A percentile compares a stretch with the other conserved stretches of the same genome.
phyloP scores from a whole-genome alignment of 441 rosid species.

The Iberis amara region DNA sequence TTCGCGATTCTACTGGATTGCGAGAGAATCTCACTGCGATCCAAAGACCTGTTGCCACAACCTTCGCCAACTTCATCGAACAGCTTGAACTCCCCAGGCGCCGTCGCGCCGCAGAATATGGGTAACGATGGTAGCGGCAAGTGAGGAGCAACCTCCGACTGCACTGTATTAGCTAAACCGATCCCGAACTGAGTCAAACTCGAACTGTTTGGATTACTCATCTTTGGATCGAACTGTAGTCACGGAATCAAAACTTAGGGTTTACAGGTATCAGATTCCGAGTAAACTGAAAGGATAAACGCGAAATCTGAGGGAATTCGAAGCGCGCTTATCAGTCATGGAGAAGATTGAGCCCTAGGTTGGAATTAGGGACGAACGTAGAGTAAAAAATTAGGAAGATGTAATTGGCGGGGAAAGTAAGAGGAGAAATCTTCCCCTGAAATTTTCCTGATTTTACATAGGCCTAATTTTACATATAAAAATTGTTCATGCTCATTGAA shows the following conservation, averaged over 20 bases:
- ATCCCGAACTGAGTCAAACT: conserved; percentile 49
- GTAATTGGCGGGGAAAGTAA: conserved; percentile 65
- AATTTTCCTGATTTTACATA: conserved; percentile 18
- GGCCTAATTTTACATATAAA: too few species aligned
- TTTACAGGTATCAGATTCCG: conserved; percentile 26
- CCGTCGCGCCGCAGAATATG: conserved; percentile 72
- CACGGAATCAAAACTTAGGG: conserved; percentile 27
- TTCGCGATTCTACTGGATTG: conserved; percentile 69
- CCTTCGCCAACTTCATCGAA: conserved; percentile 46
- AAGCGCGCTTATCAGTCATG: conserved; percentile 25
- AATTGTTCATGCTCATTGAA: too few species aligned
- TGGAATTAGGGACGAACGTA: conserved; percentile 21
- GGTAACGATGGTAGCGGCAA: conserved; percentile 90
- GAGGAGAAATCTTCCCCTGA: conserved; percentile 22
- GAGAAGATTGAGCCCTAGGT: conserved; percentile 48
- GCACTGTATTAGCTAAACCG: conserved; percentile 79
- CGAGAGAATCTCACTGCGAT: conserved; percentile 59
- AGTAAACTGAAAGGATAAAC: conserved; percentile 18
- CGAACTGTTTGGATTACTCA: conserved; percentile 56
- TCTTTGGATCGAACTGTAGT: conserved; percentile 34
- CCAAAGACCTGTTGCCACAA: conserved; percentile 42
- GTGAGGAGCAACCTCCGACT: conserved; percentile 87
- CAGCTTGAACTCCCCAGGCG: conserved; percentile 58
- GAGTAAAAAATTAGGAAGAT: conserved; percentile 25
- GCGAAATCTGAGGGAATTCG: conserved; percentile 32